These are phyloP conservation scores for Scedosporium dehoogii DNA, from an alignment of 2,329 filamentous ascomycete species.

Conservation along the genomic window DNA sequence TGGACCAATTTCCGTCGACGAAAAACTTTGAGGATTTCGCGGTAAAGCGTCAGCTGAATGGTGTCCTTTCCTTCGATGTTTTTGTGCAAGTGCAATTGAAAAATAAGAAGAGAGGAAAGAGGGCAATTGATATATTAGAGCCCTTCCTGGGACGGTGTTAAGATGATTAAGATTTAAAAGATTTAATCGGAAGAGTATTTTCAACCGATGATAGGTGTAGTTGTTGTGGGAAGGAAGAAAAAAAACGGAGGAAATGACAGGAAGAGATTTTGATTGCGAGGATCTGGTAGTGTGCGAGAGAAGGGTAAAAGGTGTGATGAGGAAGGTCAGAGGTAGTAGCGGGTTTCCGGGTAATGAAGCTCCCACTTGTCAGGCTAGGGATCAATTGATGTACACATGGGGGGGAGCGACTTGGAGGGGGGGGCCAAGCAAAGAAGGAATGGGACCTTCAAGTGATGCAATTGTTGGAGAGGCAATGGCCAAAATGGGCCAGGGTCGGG, in stretches of 20 bases:
- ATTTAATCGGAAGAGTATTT: background rate
- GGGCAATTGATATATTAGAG: background rate
- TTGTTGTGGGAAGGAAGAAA: background rate
- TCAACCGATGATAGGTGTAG: background rate
- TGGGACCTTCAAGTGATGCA: background rate
- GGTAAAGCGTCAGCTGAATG: slow-evolving; percentile 24
- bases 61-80: background rate
- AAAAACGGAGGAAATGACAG: background rate
- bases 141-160: background rate
- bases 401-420: background rate
- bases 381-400: background rate
- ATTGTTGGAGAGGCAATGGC: background rate
- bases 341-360: slow-evolving; percentile 1
- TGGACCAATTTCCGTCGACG: slow-evolving; percentile 84
- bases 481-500: background rate
- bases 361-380: background rate
- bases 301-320: slow-evolving; percentile 1
- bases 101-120: slow-evolving; percentile 1
- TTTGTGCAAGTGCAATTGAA: background rate
- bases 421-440: background rate
- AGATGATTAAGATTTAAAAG: background rate
- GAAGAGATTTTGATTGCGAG: slow-evolving; percentile 1
- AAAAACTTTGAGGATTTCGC: slow-evolving; percentile 62
- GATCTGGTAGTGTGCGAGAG: background rate
- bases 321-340: background rate